Conservation (phyloP, 345 rosid species). For the Conringia planisiliqua region DNA sequence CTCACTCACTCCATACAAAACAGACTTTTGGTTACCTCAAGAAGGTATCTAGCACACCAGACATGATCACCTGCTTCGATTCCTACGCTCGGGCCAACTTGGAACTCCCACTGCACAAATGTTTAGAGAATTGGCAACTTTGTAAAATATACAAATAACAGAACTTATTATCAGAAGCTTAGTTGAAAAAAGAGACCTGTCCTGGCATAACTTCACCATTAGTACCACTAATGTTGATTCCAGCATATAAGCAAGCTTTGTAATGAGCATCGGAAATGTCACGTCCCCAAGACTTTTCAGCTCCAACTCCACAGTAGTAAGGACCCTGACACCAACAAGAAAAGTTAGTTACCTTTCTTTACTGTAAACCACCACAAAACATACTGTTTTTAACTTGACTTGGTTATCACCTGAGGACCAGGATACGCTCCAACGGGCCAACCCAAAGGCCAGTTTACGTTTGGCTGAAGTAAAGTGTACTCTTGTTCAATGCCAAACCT, state of each 20-base stretch:
- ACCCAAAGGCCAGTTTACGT: slow-evolving; percentile 97
- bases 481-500: slow-evolving; percentile 99
- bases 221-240: slow-evolving; percentile 90
- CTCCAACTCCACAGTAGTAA: slow-evolving; percentile 96
- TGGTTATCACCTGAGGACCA: slow-evolving; percentile 79
- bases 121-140: not conserved
- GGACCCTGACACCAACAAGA: slow-evolving; percentile 65
- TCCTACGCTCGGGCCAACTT: slow-evolving; percentile 97
- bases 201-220: slow-evolving; percentile 99
- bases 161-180: not conserved
- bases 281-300: slow-evolving; percentile 93
- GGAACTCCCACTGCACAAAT: slow-evolving; percentile 87
- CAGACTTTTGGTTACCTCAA: slow-evolving; percentile 57
- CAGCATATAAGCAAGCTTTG: slow-evolving; percentile 96
- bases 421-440: slow-evolving; percentile 99
- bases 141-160: no score
- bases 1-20: not conserved
- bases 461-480: slow-evolving; percentile 83
- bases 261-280: slow-evolving; percentile 98
- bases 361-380: not conserved
- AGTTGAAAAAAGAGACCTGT: slow-evolving; percentile 49
- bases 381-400: not conserved
- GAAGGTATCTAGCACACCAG: slow-evolving; percentile 95
- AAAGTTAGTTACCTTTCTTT: not conserved
- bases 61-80: slow-evolving; percentile 94